phyloP scores from a whole-genome alignment of 2,329 filamentous ascomycete species.

The Talaromyces funiculosus region DNA sequence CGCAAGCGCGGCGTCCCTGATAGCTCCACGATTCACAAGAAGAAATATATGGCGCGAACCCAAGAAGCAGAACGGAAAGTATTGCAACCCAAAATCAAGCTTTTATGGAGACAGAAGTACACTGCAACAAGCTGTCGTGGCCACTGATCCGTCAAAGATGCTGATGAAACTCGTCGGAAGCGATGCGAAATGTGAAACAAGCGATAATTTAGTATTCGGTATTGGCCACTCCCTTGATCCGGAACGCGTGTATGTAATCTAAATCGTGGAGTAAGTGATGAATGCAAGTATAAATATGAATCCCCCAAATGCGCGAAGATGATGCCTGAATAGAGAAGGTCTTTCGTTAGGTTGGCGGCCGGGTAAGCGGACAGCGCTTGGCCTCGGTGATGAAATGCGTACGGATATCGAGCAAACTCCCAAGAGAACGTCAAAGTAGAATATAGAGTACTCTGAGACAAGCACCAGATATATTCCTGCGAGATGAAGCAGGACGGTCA shows the following conservation, averaged over 20 bases:
- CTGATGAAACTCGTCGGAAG: not conserved
- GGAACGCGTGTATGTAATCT: not conserved
- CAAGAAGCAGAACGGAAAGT: not conserved
- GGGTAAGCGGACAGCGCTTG: not conserved
- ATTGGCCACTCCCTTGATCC: not conserved
- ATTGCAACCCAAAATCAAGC: not conserved
- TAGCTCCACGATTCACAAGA: not conserved
- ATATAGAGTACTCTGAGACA: not conserved
- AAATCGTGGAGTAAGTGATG: not conserved
- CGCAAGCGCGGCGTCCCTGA: constrained; percentile 5
- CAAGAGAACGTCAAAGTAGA: not conserved
- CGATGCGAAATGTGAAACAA: constrained; percentile 4
- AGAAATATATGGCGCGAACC: not conserved
- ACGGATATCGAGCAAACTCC: not conserved
- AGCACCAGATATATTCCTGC: not conserved
- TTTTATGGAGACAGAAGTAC: not conserved
- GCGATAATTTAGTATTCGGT: not conserved
- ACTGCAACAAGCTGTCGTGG: not conserved
- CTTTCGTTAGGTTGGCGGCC: not conserved
- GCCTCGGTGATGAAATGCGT: not conserved
- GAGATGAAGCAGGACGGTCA: not conserved
- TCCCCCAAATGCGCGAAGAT: not conserved
- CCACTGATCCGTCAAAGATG: not conserved
- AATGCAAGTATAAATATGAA: not conserved
- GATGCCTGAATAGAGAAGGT: not conserved